Evolutionary conservation across 228 moss, liverwort and hornwort genomes (phyloP), one percentile per base, ranked within the genome.

Genomic region (Sphagnum fallax): DNA sequence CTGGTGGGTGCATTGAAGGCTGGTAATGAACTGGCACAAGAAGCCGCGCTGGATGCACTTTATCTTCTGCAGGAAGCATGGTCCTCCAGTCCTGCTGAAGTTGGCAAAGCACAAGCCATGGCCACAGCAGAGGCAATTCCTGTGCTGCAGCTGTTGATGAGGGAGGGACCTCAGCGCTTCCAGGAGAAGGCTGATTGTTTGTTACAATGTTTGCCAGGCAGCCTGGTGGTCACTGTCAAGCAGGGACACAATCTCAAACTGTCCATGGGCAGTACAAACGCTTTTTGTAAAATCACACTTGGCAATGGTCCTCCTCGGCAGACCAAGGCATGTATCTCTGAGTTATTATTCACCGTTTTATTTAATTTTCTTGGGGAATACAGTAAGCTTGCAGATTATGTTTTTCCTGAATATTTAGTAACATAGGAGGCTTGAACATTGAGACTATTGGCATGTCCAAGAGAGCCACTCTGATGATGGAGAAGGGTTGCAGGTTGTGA

Each of bases 71-170:
- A 89, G 60, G 90, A 98, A 83, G 89, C 87, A 55, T 98, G 98
- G 98, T 77, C 89, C 55, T 73, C 87, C 4, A 89, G 92, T 75
- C 89, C 94, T 65, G 85, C 88, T 13, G 93, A 93, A 60, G 73
- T 98, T 49, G 85, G 87, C 2, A 87, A 85, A 70, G 86, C 92
- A 65, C 98, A 98, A 78, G 82, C 98, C 53, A 75, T 84, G 76
- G 90, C 94, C 64, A 94, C 94, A 53, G 98, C 98, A 0, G 94
- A 98, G 76, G 87, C 98, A 52, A 98, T 98, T 75, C 94, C 98
- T 47, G 85, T 94, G 49, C 81, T 98, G 52, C 98, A 98, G n/a
- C 85, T 85, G 61, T 70, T 98, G 76, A 81, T 98, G 6, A 86
- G 90, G 70, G 89, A 88, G 67, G 94, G 89, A 6, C 76, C 92